These are phyloP conservation scores for Diatrype stigma DNA, from an alignment of 2,329 filamentous ascomycete species.

Conservation along the genomic window DNA sequence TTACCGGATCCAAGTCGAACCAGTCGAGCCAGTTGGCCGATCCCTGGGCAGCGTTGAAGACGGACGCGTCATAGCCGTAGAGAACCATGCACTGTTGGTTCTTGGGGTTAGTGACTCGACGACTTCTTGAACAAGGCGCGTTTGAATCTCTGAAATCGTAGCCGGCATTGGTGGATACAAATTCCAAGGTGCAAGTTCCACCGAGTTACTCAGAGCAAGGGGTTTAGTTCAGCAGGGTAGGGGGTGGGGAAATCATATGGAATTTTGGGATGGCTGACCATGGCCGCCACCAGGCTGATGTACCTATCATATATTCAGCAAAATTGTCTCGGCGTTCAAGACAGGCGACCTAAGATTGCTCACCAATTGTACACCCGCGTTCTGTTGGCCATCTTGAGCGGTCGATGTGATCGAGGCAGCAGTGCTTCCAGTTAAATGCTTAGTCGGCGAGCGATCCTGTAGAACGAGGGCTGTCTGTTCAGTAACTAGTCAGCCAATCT, in stretches of 20 bases:
- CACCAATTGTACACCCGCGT: neutral
- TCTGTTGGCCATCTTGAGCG: neutral
- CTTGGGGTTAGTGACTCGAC: neutral
- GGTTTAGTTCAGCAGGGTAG: too few species aligned
- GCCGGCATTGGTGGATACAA: too few species aligned
- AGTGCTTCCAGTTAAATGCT: neutral
- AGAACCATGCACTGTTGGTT: conserved; percentile 60
- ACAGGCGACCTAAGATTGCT: neutral
- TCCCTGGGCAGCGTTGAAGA: conserved; percentile 68
- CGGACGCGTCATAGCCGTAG: conserved; percentile 70
- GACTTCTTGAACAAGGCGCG: neutral
- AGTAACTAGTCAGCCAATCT: too few species aligned
- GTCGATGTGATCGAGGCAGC: neutral
- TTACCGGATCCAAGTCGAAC: conserved; percentile 47
- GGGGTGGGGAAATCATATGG: too few species aligned
- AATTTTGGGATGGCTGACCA: conserved; percentile 18
- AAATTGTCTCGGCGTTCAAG: conserved; percentile 3
- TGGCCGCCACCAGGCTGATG: conserved; percentile 65
- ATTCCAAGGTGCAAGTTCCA: too few species aligned
- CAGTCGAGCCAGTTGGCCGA: conserved; percentile 63
- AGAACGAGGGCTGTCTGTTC: too few species aligned
- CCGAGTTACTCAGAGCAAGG: too few species aligned
- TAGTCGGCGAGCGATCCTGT: neutral
- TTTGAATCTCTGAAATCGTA: too few species aligned
- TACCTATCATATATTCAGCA: conserved; percentile 41